Base-by-base conservation (phyloP, 1,284 basidiomycete species). In the Sporisorium scitamineum region DNA sequence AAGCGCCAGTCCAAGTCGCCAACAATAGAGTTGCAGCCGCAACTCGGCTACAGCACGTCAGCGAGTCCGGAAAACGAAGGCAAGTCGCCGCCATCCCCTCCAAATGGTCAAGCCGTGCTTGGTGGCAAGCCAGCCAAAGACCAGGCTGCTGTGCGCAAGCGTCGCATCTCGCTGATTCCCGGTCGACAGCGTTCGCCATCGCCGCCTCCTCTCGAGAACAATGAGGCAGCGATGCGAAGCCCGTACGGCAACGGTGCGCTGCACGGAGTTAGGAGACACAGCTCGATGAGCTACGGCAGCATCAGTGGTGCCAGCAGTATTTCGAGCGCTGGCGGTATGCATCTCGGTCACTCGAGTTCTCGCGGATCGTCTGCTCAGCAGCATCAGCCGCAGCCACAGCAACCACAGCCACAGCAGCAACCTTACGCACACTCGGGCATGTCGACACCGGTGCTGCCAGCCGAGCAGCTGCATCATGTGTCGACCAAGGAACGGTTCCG, bases 281-380 rank as follows among this genome's bases (percentile, higher is more conserved):
- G 70, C 61, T 78, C 76, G 22, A 65, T 78, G 72, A 78, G 76
- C 69, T 75, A 75, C 56, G 52, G 72, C 60, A 78, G 70, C 55
- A 71, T 71, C 57, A 72, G 70, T 59, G 70, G 62, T 24, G 54
- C 61, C 37, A 70, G 72, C 53, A 78, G 68, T 65, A 60, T 78
- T 53, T 78, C 76, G 22, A 78, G 72, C 56, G 58, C 54, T 10
- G 64, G 63, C 18, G 67, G 67, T 2, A 29, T 64, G 14, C 54
- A 60, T 31, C 26, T 64, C 22, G 61, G 58, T 48, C 58, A 70
- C 16, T 58, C 71, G 20, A 69, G 70, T 48, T 70, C 70, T 3
- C 44, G 57, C 18, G 54, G 60, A 3, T 78, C 76, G 8, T 72
- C 72, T 10, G 52, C 61, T 11, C 71, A 65, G n/a, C 71, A 68